Percentiles rank a stretch among this genome's conserved stretches.
Evolutionary conservation across 2,329 filamentous ascomycete species (phyloP).

Genomic region (Waltergamsia citrina): DNA sequence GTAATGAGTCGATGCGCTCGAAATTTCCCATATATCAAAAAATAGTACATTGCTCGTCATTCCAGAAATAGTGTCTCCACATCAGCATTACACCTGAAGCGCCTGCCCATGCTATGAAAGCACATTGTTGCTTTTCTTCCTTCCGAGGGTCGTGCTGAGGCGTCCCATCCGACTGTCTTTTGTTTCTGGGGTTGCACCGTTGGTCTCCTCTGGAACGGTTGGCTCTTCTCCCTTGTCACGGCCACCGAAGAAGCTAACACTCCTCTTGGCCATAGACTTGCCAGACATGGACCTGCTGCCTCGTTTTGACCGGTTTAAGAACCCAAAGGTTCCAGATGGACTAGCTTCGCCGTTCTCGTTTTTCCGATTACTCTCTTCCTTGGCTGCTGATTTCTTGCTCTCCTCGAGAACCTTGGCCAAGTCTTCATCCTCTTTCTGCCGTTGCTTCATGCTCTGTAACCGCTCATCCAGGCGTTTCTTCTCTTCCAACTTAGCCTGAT

Average conservation of each 20-base stretch:
- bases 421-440: conserved; percentile 51
- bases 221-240: conserved; percentile 18
- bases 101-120: background rate
- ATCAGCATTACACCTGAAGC: background rate
- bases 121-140: conserved; percentile 55
- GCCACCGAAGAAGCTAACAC: conserved; percentile 57
- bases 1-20: too few species aligned
- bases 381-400: conserved; percentile 52
- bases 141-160: conserved; percentile 57
- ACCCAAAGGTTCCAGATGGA: conserved; percentile 28
- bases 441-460: conserved; percentile 37
- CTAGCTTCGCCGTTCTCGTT: conserved; percentile 29
- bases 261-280: conserved; percentile 73
- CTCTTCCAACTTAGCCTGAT: conserved; percentile 22
- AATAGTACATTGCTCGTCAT: too few species aligned
- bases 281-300: too few species aligned
- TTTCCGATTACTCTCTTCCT: conserved; percentile 34
- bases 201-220: conserved; percentile 5
- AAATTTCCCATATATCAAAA: too few species aligned
- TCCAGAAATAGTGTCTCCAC: background rate
- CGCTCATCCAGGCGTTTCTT: conserved; percentile 19
- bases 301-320: conserved; percentile 58
- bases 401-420: conserved; percentile 54
- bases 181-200: conserved; percentile 26
- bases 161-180: conserved; percentile 49